These are phyloP conservation scores for Nitzschia inconspicua DNA, from an alignment of 108 stramenopile genomes.

Conservation along the genomic window DNA sequence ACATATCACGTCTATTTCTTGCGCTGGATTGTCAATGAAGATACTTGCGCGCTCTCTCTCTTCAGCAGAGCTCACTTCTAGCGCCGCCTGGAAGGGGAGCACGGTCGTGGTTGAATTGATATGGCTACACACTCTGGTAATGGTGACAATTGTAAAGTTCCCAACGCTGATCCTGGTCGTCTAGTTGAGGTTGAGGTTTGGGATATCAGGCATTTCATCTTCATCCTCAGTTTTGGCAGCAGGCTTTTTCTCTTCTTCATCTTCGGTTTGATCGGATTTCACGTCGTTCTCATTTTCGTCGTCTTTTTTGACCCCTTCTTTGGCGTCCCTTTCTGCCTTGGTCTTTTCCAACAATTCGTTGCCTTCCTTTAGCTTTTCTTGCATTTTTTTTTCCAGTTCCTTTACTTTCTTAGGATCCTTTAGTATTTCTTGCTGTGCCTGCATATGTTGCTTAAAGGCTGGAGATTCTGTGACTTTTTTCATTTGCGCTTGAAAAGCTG, in stretches of 20 bases:
- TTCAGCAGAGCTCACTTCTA: no score
- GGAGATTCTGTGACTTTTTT: conserved; percentile 65
- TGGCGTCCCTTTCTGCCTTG: conserved; percentile 28
- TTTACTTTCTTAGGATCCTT: conserved; percentile 72
- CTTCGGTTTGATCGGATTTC: not conserved
- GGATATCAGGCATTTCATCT: conserved; percentile 47
- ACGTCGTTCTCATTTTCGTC: conserved; percentile 20
- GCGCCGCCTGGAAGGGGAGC: no score
- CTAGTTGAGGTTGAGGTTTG: conserved; percentile 35
- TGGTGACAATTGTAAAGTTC: no score
- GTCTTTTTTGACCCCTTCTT: conserved; percentile 24
- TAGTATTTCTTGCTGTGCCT: conserved; percentile 57
- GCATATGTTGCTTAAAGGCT: conserved; percentile 62
- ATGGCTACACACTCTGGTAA: no score
- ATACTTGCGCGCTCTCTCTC: no score
- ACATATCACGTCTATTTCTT: no score
- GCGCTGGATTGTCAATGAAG: no score
- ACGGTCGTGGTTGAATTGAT: no score
- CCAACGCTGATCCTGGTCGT: no score
- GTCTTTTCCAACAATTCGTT: conserved; percentile 54
- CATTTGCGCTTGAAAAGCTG: conserved; percentile 81
- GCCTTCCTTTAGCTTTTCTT: conserved; percentile 58
- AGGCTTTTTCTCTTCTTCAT: conserved; percentile 36
- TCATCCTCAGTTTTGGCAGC: conserved; percentile 8
- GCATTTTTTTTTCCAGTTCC: conserved; percentile 74